phyloP scores from a whole-genome alignment of 2,329 filamentous ascomycete species.

The Alternaria consortialis region DNA sequence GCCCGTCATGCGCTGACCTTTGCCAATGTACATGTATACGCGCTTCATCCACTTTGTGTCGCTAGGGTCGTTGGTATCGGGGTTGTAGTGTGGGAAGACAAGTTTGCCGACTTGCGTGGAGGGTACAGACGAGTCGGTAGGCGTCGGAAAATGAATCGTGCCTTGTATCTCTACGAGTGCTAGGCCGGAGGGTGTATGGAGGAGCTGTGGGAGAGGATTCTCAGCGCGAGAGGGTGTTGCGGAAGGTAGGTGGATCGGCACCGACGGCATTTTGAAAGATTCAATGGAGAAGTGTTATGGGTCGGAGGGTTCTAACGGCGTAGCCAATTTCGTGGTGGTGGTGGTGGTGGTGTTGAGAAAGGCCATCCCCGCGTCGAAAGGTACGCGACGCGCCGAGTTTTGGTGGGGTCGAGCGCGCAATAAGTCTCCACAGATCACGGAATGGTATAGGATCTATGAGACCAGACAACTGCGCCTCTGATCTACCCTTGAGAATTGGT shows the following conservation, averaged over 20 bases:
- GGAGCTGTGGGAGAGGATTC: conserved; percentile 78
- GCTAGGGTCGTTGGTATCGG: conserved; percentile 54
- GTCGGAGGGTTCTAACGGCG: neutral
- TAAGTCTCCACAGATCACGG: neutral
- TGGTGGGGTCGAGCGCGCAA: conserved; percentile 20
- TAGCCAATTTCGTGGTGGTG: neutral
- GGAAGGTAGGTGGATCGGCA: conserved; percentile 35
- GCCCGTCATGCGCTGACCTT: conserved; percentile 86
- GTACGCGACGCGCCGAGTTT: conserved; percentile 21
- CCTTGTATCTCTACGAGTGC: conserved; percentile 94
- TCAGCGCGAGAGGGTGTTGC: conserved; percentile 10
- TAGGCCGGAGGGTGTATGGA: conserved; percentile 88
- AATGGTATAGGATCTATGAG: neutral
- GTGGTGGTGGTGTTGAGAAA: neutral
- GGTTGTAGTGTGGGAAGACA: conserved; percentile 78
- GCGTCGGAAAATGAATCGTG: conserved; percentile 78
- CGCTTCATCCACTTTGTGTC: conserved; percentile 86
- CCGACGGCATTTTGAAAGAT: conserved; percentile 38
- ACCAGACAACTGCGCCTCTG: neutral
- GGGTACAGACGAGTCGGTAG: conserved; percentile 52
- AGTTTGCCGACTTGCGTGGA: conserved; percentile 73
- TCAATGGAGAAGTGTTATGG: neutral
- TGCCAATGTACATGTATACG: conserved; percentile 86
- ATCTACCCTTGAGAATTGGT: neutral
- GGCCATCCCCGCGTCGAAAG: neutral